Evolutionary conservation across 2,329 filamentous ascomycete species (phyloP).

Genomic region (Teratosphaeriaceae sp.): DNA sequence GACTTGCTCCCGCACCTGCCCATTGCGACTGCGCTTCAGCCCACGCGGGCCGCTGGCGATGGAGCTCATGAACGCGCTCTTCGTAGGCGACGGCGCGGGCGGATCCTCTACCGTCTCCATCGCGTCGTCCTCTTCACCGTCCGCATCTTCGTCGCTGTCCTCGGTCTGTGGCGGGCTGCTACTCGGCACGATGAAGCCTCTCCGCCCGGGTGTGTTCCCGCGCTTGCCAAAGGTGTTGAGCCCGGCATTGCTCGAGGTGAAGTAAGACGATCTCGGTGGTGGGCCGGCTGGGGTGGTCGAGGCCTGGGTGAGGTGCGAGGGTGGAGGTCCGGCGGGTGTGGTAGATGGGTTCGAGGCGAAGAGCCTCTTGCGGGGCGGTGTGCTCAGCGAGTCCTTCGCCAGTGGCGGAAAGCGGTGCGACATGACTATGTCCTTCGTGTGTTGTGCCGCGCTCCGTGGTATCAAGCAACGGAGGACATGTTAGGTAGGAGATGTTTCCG

Average conservation of each 20-base stretch:
- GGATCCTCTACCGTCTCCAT: conserved; percentile 23
- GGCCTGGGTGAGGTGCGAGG: conserved; percentile 24
- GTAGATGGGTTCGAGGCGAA: conserved; percentile 26
- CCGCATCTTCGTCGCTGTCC: conserved; percentile 27
- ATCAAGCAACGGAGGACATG: too few species aligned
- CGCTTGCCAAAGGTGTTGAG: conserved; percentile 23
- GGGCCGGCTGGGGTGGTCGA: conserved; percentile 31
- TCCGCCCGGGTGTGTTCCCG: conserved; percentile 13
- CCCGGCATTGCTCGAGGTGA: conserved; percentile 26
- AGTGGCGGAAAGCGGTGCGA: neutral
- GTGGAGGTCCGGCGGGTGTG: conserved; percentile 30
- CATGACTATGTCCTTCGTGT: neutral
- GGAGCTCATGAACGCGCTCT: conserved; percentile 14
- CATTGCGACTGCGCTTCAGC: conserved; percentile 34
- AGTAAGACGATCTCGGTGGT: conserved; percentile 29
- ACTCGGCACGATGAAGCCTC: conserved; percentile 30
- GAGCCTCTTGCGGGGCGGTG: conserved; percentile 20
- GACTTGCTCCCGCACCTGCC: conserved; percentile 35
- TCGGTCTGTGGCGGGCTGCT: conserved; percentile 30
- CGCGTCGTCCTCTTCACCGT: conserved; percentile 31
- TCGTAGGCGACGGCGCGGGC: conserved; percentile 4
- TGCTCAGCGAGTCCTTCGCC: conserved; percentile 16
- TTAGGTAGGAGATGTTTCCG: too few species aligned
- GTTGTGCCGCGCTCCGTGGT: too few species aligned
- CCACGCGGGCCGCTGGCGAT: conserved; percentile 24